Evolutionary conservation across 148 eudicot species (phyloP), one percentile per base, ranked within the genome.

Genomic region (Fallopia convolvulus): DNA sequence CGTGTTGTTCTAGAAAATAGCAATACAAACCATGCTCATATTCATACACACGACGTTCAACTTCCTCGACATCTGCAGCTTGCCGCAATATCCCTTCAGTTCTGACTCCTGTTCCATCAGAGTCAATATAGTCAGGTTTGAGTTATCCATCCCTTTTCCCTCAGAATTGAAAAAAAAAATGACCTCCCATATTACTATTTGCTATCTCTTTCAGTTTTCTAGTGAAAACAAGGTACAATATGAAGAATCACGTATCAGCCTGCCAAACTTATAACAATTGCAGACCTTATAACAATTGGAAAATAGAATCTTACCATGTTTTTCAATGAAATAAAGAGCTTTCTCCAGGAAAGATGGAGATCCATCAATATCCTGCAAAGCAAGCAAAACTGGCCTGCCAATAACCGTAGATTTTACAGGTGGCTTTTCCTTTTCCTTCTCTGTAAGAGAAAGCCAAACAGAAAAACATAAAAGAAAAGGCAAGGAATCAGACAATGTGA

Each of bases 61-160:
- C 99, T 78, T 88, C 89, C 14, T 95, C 99, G 77, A 95, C 99
- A 78, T 92, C 94, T 80, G 99, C 99, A 87, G 99, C 97, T 84
- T 95, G 99, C 83, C 99, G 85, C 86, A 95, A 87, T 78, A 95
- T 86, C 80, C 99, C 99, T 86, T 95, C 99, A 15, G 87, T 89
- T 84, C 79, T 87, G 74, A 84, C 82, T 85, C 99, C 99, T 95
- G 86, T 52, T 84, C 70, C 6, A 63, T 63, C 33, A 61, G 15
- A 61, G 36, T 61, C 68, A 61, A 61, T 23, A 61, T 26, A 61
- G 36, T 63, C 70, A 26, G 65, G 30, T 23, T 58, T 58, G 70
- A 63, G 61, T 30, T 32, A 13, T 63, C 17, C 39, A 26, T 63
- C 17, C 70, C 39, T 63, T 63, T 52, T 26, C 40, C 13, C 30